Evolutionary conservation across 2,329 filamentous ascomycete genomes (phyloP).

Genomic region (Diplodia sapinea): DNA sequence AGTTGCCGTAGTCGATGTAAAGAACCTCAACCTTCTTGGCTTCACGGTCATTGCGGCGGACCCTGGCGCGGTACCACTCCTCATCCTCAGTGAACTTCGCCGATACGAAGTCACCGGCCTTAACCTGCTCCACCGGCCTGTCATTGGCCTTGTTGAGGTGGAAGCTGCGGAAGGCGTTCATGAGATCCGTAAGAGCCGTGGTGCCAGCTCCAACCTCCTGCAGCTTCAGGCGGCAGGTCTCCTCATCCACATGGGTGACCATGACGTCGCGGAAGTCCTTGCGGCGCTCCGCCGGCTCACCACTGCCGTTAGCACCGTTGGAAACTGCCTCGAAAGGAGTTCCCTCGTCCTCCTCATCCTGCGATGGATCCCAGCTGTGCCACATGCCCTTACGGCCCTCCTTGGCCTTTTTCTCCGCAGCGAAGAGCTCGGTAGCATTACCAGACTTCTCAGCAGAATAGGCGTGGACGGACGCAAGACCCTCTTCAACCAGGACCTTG

Average conservation of each 20-base stretch:
- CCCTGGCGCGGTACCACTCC: slow-evolving; percentile 91
- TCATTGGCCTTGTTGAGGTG: slow-evolving; percentile 84
- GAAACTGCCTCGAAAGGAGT: slow-evolving; percentile 54
- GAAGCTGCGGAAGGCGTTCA: slow-evolving; percentile 90
- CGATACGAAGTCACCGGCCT: slow-evolving; percentile 88
- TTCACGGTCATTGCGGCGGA: slow-evolving; percentile 90
- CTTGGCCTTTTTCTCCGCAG: slow-evolving; percentile 88
- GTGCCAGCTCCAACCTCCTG: slow-evolving; percentile 90
- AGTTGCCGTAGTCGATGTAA: slow-evolving; percentile 97
- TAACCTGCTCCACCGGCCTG: slow-evolving; percentile 75
- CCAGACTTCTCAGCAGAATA: slow-evolving; percentile 97
- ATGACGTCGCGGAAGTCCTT: slow-evolving; percentile 95
- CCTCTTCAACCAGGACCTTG: slow-evolving; percentile 91
- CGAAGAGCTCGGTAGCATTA: slow-evolving; percentile 83
- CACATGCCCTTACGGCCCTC: slow-evolving; percentile 86
- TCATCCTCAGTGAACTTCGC: slow-evolving; percentile 88
- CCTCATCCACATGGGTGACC: slow-evolving; percentile 84
- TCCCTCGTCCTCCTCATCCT: slow-evolving; percentile 70
- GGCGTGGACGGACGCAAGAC: slow-evolving; percentile 86
- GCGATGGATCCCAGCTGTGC: slow-evolving; percentile 91
- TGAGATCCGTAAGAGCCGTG: slow-evolving; percentile 81
- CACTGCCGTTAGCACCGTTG: slow-evolving; percentile 57
- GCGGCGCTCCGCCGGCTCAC: slow-evolving; percentile 64
- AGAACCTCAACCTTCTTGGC: slow-evolving; percentile 85
- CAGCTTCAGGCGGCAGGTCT: slow-evolving; percentile 81